Percentiles rank a stretch among this genome's conserved stretches.
Conservation (phyloP, 2,329 filamentous ascomycete species). For the Stagonosporopsis tanaceti region DNA sequence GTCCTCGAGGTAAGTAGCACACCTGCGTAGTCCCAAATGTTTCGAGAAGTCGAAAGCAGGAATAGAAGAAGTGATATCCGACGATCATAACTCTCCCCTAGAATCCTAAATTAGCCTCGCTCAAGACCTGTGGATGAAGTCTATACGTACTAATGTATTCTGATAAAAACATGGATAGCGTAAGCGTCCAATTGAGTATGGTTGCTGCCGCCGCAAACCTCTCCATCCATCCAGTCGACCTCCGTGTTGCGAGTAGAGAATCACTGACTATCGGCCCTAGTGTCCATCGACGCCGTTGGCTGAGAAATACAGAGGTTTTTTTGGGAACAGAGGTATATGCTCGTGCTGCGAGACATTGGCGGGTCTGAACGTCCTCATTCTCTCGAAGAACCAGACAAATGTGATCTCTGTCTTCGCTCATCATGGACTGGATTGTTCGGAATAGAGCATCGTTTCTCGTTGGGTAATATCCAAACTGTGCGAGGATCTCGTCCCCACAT, state of each 20-base stretch:
- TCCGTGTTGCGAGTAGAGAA: conserved; percentile 57
- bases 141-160: too few species aligned
- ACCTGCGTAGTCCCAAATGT: too few species aligned
- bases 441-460: conserved; percentile 59
- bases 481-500: conserved; percentile 58
- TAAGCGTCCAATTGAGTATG: too few species aligned
- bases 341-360: conserved; percentile 58
- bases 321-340: conserved; percentile 53
- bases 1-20: too few species aligned
- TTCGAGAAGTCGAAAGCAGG: too few species aligned
- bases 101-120: too few species aligned
- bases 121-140: too few species aligned
- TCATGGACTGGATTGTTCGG: conserved; percentile 59
- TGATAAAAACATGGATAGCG: too few species aligned
- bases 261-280: conserved; percentile 60
- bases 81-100: too few species aligned
- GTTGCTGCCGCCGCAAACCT: conserved; percentile 34
- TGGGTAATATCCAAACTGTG: conserved; percentile 60
- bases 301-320: conserved; percentile 54
- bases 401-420: conserved; percentile 61
- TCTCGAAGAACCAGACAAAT: conserved; percentile 56
- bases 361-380: conserved; percentile 52
- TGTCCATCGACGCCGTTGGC: conserved; percentile 60
- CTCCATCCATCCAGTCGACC: conserved; percentile 55
- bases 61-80: too few species aligned